A percentile compares a stretch with the other conserved stretches of the same genome.
These are phyloP conservation scores for Boletus patriciae DNA, from an alignment of 768 basidiomycete species.

Conservation along the genomic window DNA sequence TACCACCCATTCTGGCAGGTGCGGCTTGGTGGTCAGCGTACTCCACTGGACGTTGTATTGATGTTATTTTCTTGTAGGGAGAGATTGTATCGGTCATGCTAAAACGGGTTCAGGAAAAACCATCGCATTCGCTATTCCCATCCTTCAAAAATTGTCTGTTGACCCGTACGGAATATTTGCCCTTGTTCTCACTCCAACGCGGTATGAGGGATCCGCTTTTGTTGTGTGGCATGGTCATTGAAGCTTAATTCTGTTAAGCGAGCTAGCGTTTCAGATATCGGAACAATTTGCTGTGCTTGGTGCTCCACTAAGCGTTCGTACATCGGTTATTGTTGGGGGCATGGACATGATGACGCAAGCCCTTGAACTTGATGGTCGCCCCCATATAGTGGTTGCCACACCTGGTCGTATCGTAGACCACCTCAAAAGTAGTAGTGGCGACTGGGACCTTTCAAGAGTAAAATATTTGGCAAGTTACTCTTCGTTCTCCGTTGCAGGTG, in stretches of 20 bases:
- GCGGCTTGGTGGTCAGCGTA: conserved; percentile 6
- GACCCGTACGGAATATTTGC: conserved; percentile 97
- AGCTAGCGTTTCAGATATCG: conserved; percentile 95
- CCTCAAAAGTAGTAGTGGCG: conserved; percentile 65
- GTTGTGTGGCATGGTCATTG: not conserved
- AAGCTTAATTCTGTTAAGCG: conserved; percentile 48
- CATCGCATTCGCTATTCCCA: conserved; percentile 94
- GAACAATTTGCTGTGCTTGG: conserved; percentile 96
- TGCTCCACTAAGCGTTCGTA: conserved; percentile 73
- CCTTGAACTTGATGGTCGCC: conserved; percentile 76
- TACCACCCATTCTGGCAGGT: conserved; percentile 84
- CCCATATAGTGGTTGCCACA: conserved; percentile 93
- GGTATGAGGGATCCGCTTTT: conserved; percentile 48
- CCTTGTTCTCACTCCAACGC: conserved; percentile 89
- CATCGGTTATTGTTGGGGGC: conserved; percentile 90
- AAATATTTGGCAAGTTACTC: conserved; percentile 68
- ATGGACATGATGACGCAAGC: conserved; percentile 99
- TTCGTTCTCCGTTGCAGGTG: not conserved
- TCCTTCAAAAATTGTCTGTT: conserved; percentile 79
- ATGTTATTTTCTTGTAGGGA: conserved; percentile 49
- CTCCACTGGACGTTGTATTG: not conserved
- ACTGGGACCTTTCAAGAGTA: conserved; percentile 84
- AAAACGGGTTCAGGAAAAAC: conserved; percentile 99
- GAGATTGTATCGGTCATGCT: conserved; percentile 96
- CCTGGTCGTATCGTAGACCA: conserved; percentile 95